These are phyloP conservation scores for Stromatinia cepivora DNA, from an alignment of 2,329 filamentous ascomycete genomes.

Conservation along the genomic window DNA sequence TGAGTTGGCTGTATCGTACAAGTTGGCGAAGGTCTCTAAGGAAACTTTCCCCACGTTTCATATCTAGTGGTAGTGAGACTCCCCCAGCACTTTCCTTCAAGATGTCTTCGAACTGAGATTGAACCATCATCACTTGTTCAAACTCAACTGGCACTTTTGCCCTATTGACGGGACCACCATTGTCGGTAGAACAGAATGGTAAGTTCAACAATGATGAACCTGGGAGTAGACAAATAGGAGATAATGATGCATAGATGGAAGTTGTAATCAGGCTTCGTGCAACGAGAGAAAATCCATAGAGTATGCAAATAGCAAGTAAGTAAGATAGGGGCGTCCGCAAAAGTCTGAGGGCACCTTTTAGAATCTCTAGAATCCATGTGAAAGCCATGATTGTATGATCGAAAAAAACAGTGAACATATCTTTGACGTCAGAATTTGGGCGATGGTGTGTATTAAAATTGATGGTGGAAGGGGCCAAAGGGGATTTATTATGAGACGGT, in stretches of 20 bases:
- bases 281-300: constrained; percentile 59
- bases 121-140: constrained; percentile 70
- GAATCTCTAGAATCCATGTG: constrained; percentile 55
- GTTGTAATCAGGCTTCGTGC: constrained; percentile 62
- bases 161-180: constrained; percentile 32
- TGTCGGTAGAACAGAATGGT: constrained; percentile 57
- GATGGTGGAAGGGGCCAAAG: neutral
- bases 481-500: neutral
- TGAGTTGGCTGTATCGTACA: constrained; percentile 68
- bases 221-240: constrained; percentile 70
- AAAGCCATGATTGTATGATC: constrained; percentile 34
- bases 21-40: constrained; percentile 73
- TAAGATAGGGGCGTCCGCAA: constrained; percentile 65
- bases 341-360: constrained; percentile 59
- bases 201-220: constrained; percentile 61
- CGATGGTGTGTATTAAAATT: neutral
- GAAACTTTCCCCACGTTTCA: constrained; percentile 74
- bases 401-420: constrained; percentile 27
- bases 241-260: constrained; percentile 61
- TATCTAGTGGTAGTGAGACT: constrained; percentile 70
- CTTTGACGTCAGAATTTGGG: constrained; percentile 3
- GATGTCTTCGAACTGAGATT: constrained; percentile 75
- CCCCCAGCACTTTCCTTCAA: constrained; percentile 66
- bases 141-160: constrained; percentile 55
- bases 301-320: constrained; percentile 60